Percentiles rank a stretch among this genome's conserved stretches.
These are phyloP conservation scores for Trametes cubensis DNA, from an alignment of 768 basidiomycete species.

Conservation along the genomic window DNA sequence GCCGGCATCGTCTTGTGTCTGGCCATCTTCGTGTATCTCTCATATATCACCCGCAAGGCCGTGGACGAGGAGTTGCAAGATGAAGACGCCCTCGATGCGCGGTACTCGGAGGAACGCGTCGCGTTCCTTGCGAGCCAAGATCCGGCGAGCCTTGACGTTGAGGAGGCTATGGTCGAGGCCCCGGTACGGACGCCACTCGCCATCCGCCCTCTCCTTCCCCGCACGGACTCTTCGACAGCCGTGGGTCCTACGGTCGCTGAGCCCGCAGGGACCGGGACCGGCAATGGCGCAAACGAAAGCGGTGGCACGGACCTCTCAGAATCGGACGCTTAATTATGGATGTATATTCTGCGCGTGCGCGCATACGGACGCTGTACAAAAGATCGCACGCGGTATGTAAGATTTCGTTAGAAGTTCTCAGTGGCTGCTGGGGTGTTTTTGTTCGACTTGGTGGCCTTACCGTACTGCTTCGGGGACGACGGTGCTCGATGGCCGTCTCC, in stretches of 20 bases:
- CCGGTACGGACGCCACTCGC: conserved; percentile 9
- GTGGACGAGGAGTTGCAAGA: conserved; percentile 59
- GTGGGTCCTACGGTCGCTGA: neutral
- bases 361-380: conserved; percentile 16
- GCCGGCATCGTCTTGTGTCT: conserved; percentile 72
- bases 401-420: neutral
- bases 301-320: conserved; percentile 4
- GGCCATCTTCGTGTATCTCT: conserved; percentile 77
- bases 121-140: conserved; percentile 51
- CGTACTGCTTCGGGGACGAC: too few species aligned
- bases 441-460: neutral
- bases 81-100: conserved; percentile 39
- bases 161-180: conserved; percentile 27
- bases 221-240: conserved; percentile 6
- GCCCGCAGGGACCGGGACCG: neutral
- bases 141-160: conserved; percentile 24
- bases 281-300: neutral
- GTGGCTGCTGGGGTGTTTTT: neutral
- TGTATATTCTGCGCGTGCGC: conserved; percentile 4
- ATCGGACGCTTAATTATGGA: conserved; percentile 15
- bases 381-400: conserved; percentile 4
- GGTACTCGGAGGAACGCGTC: conserved; percentile 51
- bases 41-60: conserved; percentile 71
- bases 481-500: too few species aligned
- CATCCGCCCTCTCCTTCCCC: conserved; percentile 18